These are phyloP conservation scores for Fraxinus americana DNA, from an alignment of 257 asterid species.

Conservation along the genomic window DNA sequence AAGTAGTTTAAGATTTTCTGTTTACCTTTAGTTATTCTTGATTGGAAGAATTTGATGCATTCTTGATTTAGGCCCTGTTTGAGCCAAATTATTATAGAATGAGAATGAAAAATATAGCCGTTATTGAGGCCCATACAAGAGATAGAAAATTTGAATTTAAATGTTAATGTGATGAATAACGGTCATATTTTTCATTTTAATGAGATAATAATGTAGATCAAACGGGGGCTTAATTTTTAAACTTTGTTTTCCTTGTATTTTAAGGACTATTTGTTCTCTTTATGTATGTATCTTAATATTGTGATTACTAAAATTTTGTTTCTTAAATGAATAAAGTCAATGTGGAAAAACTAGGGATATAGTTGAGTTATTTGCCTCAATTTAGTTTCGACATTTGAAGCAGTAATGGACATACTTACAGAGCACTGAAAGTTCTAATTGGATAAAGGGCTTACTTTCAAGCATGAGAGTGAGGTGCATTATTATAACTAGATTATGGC, in stretches of 20 bases:
- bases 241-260: not conserved
- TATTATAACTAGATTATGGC: not conserved
- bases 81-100: too few relatives aligned
- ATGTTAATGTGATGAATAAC: too few relatives aligned
- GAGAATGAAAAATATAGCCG: too few relatives aligned
- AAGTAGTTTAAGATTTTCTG: not conserved
- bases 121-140: too few relatives aligned
- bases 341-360: not conserved
- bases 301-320: not conserved
- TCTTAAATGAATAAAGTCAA: not conserved
- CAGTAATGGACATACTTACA: not conserved
- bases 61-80: too few relatives aligned
- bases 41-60: not conserved
- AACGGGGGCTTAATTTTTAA: too few relatives aligned
- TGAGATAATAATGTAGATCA: too few relatives aligned
- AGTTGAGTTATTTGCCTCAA: not conserved
- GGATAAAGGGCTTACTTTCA: not conserved
- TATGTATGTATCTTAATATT: not conserved
- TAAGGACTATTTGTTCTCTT: not conserved
- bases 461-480: conserved; percentile 12
- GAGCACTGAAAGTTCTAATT: not conserved
- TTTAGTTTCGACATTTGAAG: not conserved
- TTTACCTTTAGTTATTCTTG: not conserved
- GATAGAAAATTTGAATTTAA: too few relatives aligned
- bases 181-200: too few relatives aligned